Percentiles rank a stretch among this genome's conserved stretches.
These are phyloP conservation scores for Agaricus blazei DNA, from an alignment of 768 basidiomycete genomes.

Conservation along the genomic window DNA sequence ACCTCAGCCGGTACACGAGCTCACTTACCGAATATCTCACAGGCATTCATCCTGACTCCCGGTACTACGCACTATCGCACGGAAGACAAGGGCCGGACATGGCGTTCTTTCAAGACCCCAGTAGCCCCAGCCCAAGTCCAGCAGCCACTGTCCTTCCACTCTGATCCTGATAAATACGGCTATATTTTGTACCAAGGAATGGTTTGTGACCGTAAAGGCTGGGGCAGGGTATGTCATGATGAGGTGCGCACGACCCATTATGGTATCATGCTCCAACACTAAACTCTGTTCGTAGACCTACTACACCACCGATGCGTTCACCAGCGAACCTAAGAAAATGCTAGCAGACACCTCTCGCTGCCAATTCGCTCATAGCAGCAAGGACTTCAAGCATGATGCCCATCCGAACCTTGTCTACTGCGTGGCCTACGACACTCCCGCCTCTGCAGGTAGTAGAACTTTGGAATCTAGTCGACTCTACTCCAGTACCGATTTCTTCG, in stretches of 20 bases:
- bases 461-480: conserved; percentile 69
- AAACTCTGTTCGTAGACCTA: conserved; percentile 55
- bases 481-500: conserved; percentile 84
- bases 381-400: conserved; percentile 76
- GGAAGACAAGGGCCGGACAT: conserved; percentile 80
- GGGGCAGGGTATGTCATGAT: conserved; percentile 61
- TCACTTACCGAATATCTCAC: conserved; percentile 1
- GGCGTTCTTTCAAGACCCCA: conserved; percentile 76
- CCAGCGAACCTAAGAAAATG: conserved; percentile 50
- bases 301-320: conserved; percentile 84
- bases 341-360: conserved; percentile 72
- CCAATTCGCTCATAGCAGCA: conserved; percentile 85
- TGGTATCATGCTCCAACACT: conserved; percentile 3
- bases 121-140: conserved; percentile 50
- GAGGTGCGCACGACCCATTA: conserved; percentile 42
- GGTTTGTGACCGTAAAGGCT: conserved; percentile 49
- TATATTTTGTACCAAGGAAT: conserved; percentile 80
- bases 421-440: conserved; percentile 72
- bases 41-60: conserved; percentile 87
- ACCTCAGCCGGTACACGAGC: neutral
- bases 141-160: conserved; percentile 83
- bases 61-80: conserved; percentile 82
- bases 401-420: conserved; percentile 80
- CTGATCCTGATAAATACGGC: conserved; percentile 62
- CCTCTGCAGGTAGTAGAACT: conserved; percentile 40